A percentile compares a stretch with the other conserved stretches of the same genome.
These are phyloP conservation scores for Fusarium sp. DNA, from an alignment of 2,329 filamentous ascomycete species.

Conservation along the genomic window DNA sequence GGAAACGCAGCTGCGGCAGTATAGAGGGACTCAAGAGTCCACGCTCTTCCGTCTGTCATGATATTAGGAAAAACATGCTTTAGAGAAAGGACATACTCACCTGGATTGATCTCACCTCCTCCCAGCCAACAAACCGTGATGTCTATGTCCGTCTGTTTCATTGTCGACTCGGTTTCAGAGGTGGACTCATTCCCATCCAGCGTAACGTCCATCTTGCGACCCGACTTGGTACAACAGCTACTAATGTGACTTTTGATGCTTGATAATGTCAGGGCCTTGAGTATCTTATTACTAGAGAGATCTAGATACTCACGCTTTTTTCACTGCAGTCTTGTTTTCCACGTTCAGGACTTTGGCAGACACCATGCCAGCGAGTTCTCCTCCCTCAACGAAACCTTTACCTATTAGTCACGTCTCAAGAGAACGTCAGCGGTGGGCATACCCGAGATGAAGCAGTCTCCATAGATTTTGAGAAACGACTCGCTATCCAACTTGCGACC, in stretches of 20 bases:
- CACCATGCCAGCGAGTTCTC: conserved; percentile 1
- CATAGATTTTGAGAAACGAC: neutral
- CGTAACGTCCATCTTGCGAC: neutral
- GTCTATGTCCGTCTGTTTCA: neutral
- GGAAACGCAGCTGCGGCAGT: neutral
- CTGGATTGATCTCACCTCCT: neutral
- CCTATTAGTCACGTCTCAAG: neutral
- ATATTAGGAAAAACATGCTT: neutral
- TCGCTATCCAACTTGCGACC: neutral
- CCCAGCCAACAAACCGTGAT: neutral
- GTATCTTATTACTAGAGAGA: too few relatives aligned
- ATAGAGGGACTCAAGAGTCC: neutral
- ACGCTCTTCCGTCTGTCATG: neutral
- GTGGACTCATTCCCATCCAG: neutral
- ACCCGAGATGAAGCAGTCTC: conserved; percentile 21
- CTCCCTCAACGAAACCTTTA: conserved; percentile 19
- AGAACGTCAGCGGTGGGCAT: neutral
- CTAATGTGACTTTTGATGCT: neutral
- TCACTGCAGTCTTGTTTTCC: neutral
- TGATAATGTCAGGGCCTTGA: too few relatives aligned
- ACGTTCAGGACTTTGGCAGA: neutral
- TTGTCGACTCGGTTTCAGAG: neutral
- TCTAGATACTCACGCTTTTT: neutral
- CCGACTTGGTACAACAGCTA: neutral
- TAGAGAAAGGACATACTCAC: neutral